phyloP scores from a whole-genome alignment of 805 yeast species.

The Ogataea henricii region DNA sequence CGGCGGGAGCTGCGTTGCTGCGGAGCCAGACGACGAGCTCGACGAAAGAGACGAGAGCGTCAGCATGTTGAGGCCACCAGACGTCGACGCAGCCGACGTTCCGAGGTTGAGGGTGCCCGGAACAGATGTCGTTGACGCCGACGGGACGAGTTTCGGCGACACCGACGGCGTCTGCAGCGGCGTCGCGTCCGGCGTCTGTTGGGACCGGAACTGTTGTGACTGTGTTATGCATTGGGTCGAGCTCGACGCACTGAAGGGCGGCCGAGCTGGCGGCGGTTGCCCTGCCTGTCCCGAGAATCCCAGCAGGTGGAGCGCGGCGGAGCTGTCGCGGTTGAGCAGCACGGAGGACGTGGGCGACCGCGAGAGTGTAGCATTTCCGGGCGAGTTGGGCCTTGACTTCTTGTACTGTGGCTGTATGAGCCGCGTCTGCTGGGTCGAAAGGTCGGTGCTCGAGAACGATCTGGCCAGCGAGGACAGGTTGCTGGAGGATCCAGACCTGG shows the following conservation, averaged over 20 bases:
- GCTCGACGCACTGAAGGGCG: constrained; percentile 4
- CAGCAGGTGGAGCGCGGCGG: constrained; percentile 33
- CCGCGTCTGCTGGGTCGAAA: constrained; percentile 23
- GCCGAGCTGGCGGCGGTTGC: constrained; percentile 8
- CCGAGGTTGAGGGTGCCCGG: constrained; percentile 11
- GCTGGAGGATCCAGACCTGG: constrained; percentile 12
- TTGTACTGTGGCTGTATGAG: constrained; percentile 42
- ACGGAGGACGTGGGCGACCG: constrained; percentile 29
- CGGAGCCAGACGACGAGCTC: constrained; percentile 10
- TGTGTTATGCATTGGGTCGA: constrained; percentile 6
- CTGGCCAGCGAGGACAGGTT: constrained; percentile 22
- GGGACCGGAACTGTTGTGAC: constrained; percentile 9
- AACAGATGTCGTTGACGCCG: constrained; percentile 15
- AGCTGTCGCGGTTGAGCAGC: constrained; percentile 28
- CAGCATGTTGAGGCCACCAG: constrained; percentile 12
- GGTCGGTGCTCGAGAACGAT: constrained; percentile 45
- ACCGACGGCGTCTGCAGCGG: constrained; percentile 41
- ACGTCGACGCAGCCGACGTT: constrained; percentile 7
- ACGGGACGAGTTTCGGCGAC: constrained; percentile 35
- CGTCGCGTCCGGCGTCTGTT: constrained; percentile 34
- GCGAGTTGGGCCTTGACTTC: constrained; percentile 54
- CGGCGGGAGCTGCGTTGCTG: constrained; percentile 43
- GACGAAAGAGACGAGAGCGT: constrained; percentile 13
- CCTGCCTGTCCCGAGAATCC: constrained; percentile 26
- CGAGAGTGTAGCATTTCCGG: constrained; percentile 30